Percentiles rank a stretch among this genome's conserved stretches.
phyloP scores from a whole-genome alignment of 495 filamentous ascomycete genomes.

The Talaromyces ruber region DNA sequence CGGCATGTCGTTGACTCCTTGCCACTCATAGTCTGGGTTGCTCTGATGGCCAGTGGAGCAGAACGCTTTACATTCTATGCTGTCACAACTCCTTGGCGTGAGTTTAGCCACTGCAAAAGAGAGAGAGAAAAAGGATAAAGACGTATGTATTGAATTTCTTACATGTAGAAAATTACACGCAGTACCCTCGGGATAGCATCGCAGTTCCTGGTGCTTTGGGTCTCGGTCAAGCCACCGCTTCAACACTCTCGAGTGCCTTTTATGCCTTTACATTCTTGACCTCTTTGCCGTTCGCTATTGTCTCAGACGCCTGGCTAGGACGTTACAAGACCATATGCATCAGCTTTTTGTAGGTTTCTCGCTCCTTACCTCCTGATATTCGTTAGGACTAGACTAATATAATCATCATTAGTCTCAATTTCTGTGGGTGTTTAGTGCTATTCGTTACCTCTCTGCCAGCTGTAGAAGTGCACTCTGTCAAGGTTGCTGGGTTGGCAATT shows the following conservation, averaged over 20 bases:
- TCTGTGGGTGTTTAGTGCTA: background rate
- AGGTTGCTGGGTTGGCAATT: background rate
- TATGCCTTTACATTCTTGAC: slow-evolving; percentile 8
- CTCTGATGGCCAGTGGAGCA: background rate
- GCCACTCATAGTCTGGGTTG: background rate
- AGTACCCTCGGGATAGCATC: background rate
- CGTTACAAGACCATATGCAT: slow-evolving; percentile 18
- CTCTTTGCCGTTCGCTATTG: slow-evolving; percentile 18
- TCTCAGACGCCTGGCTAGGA: slow-evolving; percentile 22
- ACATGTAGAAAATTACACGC: slow-evolving; percentile 8
- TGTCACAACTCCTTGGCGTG: slow-evolving; percentile 7
- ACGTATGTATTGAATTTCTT: too few species aligned
- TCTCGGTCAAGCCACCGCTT: too few species aligned
- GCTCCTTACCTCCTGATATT: too few species aligned
- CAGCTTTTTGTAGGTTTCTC: slow-evolving; percentile 12
- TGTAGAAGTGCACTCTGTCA: background rate
- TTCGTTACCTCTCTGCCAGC: background rate
- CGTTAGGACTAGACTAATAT: too few species aligned
- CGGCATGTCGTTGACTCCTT: background rate
- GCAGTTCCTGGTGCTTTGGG: slow-evolving; percentile 26
- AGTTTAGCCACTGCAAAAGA: too few species aligned
- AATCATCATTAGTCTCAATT: slow-evolving; percentile 30
- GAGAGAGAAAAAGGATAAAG: too few species aligned
- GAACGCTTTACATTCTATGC: slow-evolving; percentile 6
- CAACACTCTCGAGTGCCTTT: slow-evolving; percentile 3